Evolutionary conservation across 2,329 filamentous ascomycete genomes (phyloP), one percentile per base, ranked within the genome.

Genomic region (Cryphonectria parasitica): DNA sequence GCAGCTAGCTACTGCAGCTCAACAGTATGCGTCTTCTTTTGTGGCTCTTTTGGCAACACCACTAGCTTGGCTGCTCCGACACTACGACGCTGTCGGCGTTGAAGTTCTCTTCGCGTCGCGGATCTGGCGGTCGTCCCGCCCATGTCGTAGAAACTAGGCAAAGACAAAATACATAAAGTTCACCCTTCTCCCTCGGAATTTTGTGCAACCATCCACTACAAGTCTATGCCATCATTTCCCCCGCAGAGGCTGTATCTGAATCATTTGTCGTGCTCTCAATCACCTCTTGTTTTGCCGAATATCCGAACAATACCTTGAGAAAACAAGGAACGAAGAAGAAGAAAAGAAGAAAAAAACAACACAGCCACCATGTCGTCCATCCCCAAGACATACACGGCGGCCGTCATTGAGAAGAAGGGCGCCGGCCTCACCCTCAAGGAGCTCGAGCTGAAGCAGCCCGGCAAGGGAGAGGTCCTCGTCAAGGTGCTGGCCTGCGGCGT

Each of bases 401-500:
- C 89, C 64, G 83, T 91, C 69, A 81, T 92, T 74, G 84, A 87
- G 69, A 82, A 84, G 70, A 78, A 81, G 36, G 84, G 85, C 69
- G 80, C 79, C 2, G 85, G 88, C 0, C 83, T 91, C 73, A 80
- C 80, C 2, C 81, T 94, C 73, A 85, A 89, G 73, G 87, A 92
- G 3, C 76, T 90, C 4, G 82, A 86, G 25, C 83, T 94, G 56
- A 83, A 86, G 71, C 77, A 82, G 45, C 90, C 91, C 1, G 80
- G 83, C 8, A 77, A 83, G 0, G 85, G 86, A 25, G 83, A 93
- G 75, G 81, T 94, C 2, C 85, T 94, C 36, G 85, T 93, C 78
- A 93, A 93, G 78, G 87, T 93, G 2, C 82, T 89, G 11, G 91
- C 91, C 7, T 92, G 89, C 74, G 92, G 92, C 60, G 87, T 95